Evolutionary conservation across 306 rosid species (phyloP).

Genomic region (Mucuna pruriens): DNA sequence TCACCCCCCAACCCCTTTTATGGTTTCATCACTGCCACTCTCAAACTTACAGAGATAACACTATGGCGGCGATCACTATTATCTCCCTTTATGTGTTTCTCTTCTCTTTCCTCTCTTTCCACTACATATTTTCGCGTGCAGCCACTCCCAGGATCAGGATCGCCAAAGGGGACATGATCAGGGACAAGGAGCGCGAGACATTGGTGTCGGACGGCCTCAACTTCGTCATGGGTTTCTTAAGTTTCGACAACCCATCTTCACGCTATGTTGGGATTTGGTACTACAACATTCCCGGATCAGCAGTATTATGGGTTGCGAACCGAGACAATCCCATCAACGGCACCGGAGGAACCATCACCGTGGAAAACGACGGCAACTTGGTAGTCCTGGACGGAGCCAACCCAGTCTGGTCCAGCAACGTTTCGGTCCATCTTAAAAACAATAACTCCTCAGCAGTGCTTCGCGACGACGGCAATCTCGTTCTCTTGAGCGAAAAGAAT

Average conservation of each 20-base stretch:
- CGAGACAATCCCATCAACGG: conserved; percentile 57
- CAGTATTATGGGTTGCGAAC: conserved; percentile 76
- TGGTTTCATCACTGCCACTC: not conserved
- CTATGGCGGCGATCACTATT: not conserved
- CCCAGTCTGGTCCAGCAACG: conserved; percentile 57
- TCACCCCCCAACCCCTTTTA: not conserved
- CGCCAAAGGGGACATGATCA: conserved; percentile 34
- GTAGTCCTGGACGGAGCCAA: conserved; percentile 48
- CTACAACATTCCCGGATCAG: conserved; percentile 24
- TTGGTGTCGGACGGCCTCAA: conserved; percentile 42
- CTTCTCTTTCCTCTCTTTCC: conserved; percentile 32
- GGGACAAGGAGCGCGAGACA: conserved; percentile 48
- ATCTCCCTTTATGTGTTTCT: not conserved
- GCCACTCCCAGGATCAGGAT: conserved; percentile 38
- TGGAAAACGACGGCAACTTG: conserved; percentile 58
- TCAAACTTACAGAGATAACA: not conserved
- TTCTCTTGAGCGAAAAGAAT: conserved; percentile 32
- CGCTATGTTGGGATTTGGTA: conserved; percentile 84
- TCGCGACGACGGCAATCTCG: conserved; percentile 51
- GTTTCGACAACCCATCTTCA: conserved; percentile 34
- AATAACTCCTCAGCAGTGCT: conserved; percentile 44
- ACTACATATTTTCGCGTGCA: conserved; percentile 45
- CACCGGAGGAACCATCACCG: conserved; percentile 49
- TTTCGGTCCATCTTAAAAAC: not conserved
- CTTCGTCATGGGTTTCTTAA: conserved; percentile 78